Evolutionary conservation across 2,329 filamentous ascomycete genomes (phyloP).

Genomic region (Sporothrix pallida): DNA sequence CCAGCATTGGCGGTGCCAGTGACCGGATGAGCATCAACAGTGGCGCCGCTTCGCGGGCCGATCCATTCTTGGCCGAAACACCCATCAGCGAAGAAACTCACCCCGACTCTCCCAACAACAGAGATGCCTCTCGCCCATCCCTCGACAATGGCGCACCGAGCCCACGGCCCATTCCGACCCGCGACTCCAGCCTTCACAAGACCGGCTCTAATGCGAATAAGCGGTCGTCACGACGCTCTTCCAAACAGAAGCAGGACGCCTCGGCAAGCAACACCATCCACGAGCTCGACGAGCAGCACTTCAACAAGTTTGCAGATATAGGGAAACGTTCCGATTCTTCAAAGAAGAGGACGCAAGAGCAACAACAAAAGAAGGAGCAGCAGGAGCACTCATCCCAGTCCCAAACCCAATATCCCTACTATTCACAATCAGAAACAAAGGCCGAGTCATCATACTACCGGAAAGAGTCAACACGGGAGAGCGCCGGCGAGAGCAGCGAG

Average conservation of each 20-base stretch:
- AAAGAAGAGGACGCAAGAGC: conserved; percentile 11
- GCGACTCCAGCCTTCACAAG: conserved; percentile 71
- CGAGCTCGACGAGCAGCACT: conserved; percentile 38
- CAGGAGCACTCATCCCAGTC: neutral
- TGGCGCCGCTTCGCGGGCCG: conserved; percentile 48
- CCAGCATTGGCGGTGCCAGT: conserved; percentile 51
- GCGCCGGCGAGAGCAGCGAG: neutral
- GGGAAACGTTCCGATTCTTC: conserved; percentile 5
- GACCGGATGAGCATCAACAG: conserved; percentile 45
- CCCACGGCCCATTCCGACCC: conserved; percentile 64
- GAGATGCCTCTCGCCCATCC: conserved; percentile 43
- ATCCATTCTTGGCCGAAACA: conserved; percentile 59
- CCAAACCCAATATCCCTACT: conserved; percentile 8
- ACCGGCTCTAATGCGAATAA: conserved; percentile 57
- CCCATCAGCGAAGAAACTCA: conserved; percentile 62
- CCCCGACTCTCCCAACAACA: conserved; percentile 40
- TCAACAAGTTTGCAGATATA: neutral
- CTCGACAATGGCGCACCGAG: conserved; percentile 43
- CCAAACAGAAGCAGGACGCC: conserved; percentile 55
- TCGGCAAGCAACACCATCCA: conserved; percentile 49
- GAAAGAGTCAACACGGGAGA: conserved; percentile 1
- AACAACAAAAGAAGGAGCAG: conserved; percentile 22
- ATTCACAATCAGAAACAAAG: neutral
- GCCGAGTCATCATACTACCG: neutral
- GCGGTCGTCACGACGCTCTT: conserved; percentile 57